Base-by-base conservation (phyloP, 192 early-diverging fungal genomes). In the Chytriomyces sp. region DNA sequence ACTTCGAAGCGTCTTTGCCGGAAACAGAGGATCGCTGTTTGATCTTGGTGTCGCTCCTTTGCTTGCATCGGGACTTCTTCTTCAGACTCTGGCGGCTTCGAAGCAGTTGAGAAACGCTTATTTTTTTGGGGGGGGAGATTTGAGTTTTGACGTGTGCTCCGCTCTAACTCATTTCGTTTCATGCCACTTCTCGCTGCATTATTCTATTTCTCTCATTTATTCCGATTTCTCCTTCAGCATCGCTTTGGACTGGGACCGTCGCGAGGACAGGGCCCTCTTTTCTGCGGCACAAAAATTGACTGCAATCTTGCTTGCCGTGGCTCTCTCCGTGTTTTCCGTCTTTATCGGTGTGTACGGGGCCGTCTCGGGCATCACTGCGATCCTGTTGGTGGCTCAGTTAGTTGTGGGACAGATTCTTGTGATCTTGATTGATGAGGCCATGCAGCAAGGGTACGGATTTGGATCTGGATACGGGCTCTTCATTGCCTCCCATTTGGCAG, bases 401-500 rank as follows among this genome's bases (percentile, higher is more conserved):
- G 91, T 93, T 72, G 87, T 96, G 67, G 95, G 94, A 49, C 91
- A 91, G 66, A 85, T 96, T 47, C 94, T 96, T 81, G 91, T 92
- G 61, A 94, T 96, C 79, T 85, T 94, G 23, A 86, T 97, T 70
- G 96, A 97, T 80, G 95, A 97, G 86, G 89, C 95, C 77, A 87
- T 97, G 78, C 96, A 97, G 83, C 96, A 96, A 88, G 96, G 96
- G 5, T 97, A 96, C 71, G 96, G 95, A 80, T 88, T 97, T 68
- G 96, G 96, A 28, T 95, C 96, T 26, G 96, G 95, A 63, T 95
- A 96, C 80, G 91, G 90, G 61, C 86, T 96, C 81, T 97, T 96
- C 78, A 96, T 97, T 82, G 95, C 94, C 49, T 94, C 94, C 75
- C 96, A 96, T 78, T 92, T 96, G 70, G 94, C 93, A 81, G 95